Conservation (phyloP, 2,329 filamentous ascomycete genomes). For the Elsinoe necatrix region DNA sequence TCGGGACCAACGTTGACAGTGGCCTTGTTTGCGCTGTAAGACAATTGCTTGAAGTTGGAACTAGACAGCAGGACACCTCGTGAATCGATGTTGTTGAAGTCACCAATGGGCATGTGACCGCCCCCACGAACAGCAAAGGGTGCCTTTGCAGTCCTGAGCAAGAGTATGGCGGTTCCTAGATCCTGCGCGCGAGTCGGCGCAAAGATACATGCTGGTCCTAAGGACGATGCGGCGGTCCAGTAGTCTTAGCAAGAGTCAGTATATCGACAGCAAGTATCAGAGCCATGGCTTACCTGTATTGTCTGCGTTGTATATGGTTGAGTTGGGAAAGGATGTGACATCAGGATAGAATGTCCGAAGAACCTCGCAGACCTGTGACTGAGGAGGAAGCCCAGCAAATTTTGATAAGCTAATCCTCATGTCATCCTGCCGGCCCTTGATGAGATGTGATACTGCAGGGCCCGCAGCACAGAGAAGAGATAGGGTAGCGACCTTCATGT, state of each 20-base stretch:
- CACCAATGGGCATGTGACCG: conserved; percentile 2
- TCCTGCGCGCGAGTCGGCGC: not conserved
- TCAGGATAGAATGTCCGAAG: not conserved
- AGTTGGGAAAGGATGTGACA: not conserved
- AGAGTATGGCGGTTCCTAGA: not conserved
- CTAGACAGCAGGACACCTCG: conserved; percentile 3
- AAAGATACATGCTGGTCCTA: conserved; percentile 1
- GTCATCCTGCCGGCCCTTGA: not conserved
- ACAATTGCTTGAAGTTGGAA: conserved; percentile 8
- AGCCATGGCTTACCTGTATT: not conserved
- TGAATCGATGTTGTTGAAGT: conserved; percentile 12
- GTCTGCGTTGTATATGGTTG: not conserved
- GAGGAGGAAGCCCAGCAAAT: not conserved
- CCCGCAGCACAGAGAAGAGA: not conserved
- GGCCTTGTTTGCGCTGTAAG: not conserved
- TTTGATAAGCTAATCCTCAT: not conserved
- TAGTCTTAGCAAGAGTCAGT: conserved; percentile 16
- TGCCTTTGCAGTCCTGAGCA: conserved; percentile 4
- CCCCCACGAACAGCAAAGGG: conserved; percentile 7
- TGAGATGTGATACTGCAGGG: not conserved
- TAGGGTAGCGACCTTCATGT: not conserved
- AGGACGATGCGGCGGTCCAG: conserved; percentile 1
- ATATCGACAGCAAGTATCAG: no score
- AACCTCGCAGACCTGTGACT: conserved; percentile 1
- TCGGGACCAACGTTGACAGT: conserved; percentile 5